Base-by-base conservation (phyloP, 2,329 filamentous ascomycete species). In the Neofusicoccum umdonicola region DNA sequence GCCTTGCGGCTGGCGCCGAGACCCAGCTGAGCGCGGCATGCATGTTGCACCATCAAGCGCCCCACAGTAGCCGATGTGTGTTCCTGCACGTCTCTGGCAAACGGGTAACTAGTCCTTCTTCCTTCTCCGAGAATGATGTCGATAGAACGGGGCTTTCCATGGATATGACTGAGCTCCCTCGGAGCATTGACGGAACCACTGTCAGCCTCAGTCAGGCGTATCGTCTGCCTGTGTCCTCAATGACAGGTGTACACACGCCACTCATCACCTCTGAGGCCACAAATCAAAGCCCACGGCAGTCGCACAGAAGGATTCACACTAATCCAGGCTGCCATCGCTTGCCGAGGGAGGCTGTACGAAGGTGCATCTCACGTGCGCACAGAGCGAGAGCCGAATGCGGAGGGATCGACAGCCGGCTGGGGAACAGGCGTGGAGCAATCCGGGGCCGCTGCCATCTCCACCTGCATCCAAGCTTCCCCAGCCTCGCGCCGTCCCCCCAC, bases 1-100 rank as follows among this genome's bases (percentile, higher is more conserved):
- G 56, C 56, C 56, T 60, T 47, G 56, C 56, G 56, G 27, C 56
- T 60, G 56, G 56, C 15, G 56, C 41, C 56, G 41, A 60, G 42
- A 45, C 56, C 41, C 56, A 60, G 56, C 42, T 60, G 41, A 37
- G 56, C 41, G 41, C 31, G n/a, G 42, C 41, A 7, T 37, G 56
- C 56, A 60, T 47, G 42, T 47, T 60, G 31, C 41, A 22, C 17
- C 15, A 47, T 1, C 9, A 31, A 45, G 31, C 22, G 54, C n/a
- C 54, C 52, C 39, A 22, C 39, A 13, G 22, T 19, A n/a, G 17
- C 44, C 31, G 27, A 37, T 48, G 27, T 11, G 15, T 11, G n/a
- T 37, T 37, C 41, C 27, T 45, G 56, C 42, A 60, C 13, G n/a
- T 37, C n/a, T 22, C 13, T 34, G 17, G 31, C 42, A 47, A 60